Base-by-base conservation (phyloP, 2,329 filamentous ascomycete species). In the Alternaria postmessia region DNA sequence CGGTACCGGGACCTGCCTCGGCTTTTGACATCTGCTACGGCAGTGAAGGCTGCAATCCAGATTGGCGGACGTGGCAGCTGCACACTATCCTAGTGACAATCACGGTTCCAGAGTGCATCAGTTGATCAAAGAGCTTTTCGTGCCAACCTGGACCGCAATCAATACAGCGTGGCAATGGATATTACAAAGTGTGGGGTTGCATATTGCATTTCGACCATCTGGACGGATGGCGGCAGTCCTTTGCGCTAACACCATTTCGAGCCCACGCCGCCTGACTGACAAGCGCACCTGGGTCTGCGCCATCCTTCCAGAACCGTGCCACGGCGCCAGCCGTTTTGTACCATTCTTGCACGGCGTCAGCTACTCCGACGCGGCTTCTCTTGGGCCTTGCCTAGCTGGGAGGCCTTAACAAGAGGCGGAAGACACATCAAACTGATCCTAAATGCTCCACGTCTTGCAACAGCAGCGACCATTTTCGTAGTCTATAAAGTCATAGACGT, bases 131-230 rank as follows among this genome's bases (percentile, higher is more conserved):
- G 51, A 44, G 57, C 26, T 46, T 57, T 52, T 52, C 6, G 52
- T 58, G 51, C 44, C 36, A 57, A 48, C 57, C 60, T 55, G 59
- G 57, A 26, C 26, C 4, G 51, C 59, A 69, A 64, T 66, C 43
- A 68, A 63, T 43, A 32, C 48, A 61, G 65, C 65, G 64, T 71
- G 70, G 68, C 63, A 58, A 58, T 32, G 51, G 34, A 64, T 63
- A 65, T 62, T 52, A 57, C 48, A 57, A 43, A 63, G 49, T 67
- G 65, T 68, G 68, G 69, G 67, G 69, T 18, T 47, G 59, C 48
- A 66, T 41, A 70, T 64, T 66, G 63, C 55, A 51, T 61, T 38
- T 53, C 49, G 55, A 48, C 57, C 54, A n/a, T 41, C 46, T 48
- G 58, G 47, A 43, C 42, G 28, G 41, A 53, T 39, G n/a, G 38